phyloP scores from a whole-genome alignment of 73 alveolate species.

The Paramecium primaurelia region DNA sequence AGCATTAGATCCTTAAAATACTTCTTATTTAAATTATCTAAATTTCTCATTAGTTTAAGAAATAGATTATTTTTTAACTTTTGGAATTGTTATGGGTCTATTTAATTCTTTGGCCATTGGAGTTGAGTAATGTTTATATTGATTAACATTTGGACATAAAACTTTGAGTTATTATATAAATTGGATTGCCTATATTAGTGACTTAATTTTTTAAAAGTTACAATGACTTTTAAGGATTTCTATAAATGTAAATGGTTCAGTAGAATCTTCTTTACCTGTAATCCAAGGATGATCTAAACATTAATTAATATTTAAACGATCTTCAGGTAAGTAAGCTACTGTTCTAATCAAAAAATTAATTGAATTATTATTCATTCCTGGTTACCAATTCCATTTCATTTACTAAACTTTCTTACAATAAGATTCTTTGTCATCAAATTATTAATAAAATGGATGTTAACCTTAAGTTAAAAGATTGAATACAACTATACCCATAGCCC shows the following conservation, averaged over 20 bases:
- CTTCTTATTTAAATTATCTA: background rate
- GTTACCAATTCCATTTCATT: slow-evolving; percentile 2
- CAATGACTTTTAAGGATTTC: background rate
- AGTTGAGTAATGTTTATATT: background rate
- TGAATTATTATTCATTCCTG: background rate
- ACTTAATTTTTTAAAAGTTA: background rate
- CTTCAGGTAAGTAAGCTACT: background rate
- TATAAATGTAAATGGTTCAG: background rate
- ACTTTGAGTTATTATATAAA: background rate
- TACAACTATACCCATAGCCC: slow-evolving; percentile 20
- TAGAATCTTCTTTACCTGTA: background rate
- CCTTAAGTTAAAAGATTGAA: background rate
- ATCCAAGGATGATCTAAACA: slow-evolving; percentile 38
- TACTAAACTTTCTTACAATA: background rate
- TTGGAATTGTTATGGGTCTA: background rate
- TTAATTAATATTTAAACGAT: background rate
- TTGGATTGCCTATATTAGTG: background rate
- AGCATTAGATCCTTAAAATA: background rate
- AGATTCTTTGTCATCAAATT: background rate
- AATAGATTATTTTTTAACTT: background rate
- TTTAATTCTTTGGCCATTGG: background rate
- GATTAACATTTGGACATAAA: background rate
- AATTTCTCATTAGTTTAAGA: background rate
- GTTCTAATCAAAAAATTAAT: background rate
- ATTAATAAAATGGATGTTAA: background rate